Evolutionary conservation across 2,329 filamentous ascomycete species (phyloP).

Genomic region (Aureobasidium mangrovei): DNA sequence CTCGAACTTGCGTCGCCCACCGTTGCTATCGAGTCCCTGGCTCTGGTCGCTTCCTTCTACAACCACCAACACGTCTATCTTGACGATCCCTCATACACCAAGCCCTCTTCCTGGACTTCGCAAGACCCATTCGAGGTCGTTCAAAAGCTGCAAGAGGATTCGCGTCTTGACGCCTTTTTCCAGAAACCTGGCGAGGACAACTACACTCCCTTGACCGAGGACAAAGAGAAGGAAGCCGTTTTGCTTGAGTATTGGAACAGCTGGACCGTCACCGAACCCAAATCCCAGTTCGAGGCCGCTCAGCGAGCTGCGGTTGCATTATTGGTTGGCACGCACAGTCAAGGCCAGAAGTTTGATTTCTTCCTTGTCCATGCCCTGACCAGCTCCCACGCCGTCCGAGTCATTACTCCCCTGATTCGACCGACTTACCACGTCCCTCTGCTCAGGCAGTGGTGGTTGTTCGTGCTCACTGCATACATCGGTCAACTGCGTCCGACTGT

Average conservation of each 20-base stretch:
- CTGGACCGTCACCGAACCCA: constrained; percentile 64
- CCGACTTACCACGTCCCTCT: constrained; percentile 62
- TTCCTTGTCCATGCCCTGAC: constrained; percentile 76
- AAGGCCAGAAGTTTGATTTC: constrained; percentile 63
- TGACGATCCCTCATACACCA: constrained; percentile 65
- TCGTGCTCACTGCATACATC: constrained; percentile 70
- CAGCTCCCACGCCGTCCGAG: constrained; percentile 78
- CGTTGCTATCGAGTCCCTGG: constrained; percentile 79
- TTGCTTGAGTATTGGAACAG: constrained; percentile 87
- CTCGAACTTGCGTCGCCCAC: constrained; percentile 81
- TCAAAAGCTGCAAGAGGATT: constrained; percentile 58
- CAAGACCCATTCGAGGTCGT: constrained; percentile 63
- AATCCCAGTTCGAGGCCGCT: constrained; percentile 65
- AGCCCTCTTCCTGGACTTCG: constrained; percentile 49
- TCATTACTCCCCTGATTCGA: constrained; percentile 71
- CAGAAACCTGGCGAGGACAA: constrained; percentile 49
- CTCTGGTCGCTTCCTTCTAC: constrained; percentile 54
- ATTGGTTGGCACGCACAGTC: constrained; percentile 47
- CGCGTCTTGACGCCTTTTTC: constrained; percentile 60
- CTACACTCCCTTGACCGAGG: constrained; percentile 56
- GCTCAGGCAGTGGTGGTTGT: constrained; percentile 82
- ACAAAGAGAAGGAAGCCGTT: constrained; percentile 61
- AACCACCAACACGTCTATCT: constrained; percentile 50
- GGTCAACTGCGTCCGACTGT: constrained; percentile 64
- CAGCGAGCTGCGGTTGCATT: constrained; percentile 51